A percentile compares a stretch with the other conserved stretches of the same genome.
These are phyloP conservation scores for Colletotrichum tropicicola DNA, from an alignment of 2,329 filamentous ascomycete genomes.

Conservation along the genomic window DNA sequence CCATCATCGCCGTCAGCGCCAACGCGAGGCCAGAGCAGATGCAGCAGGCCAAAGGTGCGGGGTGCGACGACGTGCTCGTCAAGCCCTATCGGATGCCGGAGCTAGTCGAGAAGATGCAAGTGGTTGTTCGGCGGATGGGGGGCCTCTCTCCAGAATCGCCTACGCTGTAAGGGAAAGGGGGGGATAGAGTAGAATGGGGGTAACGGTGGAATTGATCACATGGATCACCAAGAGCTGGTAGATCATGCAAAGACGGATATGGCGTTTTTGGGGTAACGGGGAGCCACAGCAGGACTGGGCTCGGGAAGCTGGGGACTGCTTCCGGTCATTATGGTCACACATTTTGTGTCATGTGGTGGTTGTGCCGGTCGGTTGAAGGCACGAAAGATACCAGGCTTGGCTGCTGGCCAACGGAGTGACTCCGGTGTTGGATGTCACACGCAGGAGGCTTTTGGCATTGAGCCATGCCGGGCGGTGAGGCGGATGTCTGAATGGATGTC, in stretches of 20 bases:
- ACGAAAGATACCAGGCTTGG: conserved; percentile 16
- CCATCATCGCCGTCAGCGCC: conserved; percentile 73
- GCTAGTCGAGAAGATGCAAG: conserved; percentile 66
- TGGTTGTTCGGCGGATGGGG: conserved; percentile 49
- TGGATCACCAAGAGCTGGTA: conserved; percentile 17
- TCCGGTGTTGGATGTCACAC: neutral
- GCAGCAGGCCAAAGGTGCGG: conserved; percentile 57
- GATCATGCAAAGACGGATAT: conserved; percentile 8
- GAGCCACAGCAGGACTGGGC: conserved; percentile 19
- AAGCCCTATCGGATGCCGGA: conserved; percentile 76
- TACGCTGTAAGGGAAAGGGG: neutral
- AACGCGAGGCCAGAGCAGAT: conserved; percentile 73
- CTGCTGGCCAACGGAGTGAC: neutral
- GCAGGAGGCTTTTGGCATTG: conserved; percentile 6
- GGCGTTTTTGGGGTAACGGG: conserved; percentile 19
- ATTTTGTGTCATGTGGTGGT: conserved; percentile 4
- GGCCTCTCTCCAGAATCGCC: conserved; percentile 20
- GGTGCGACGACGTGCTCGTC: conserved; percentile 73
- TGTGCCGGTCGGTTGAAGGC: neutral
- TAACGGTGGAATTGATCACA: neutral
- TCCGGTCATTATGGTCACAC: conserved; percentile 9
- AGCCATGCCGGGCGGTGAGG: neutral
- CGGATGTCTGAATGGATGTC: neutral
- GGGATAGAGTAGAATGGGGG: neutral
- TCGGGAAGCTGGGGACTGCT: conserved; percentile 7